Evolutionary conservation across 1,139 yeast genomes (phyloP), one percentile per base, ranked within the genome.

Genomic region (Candida sanyaensis): DNA sequence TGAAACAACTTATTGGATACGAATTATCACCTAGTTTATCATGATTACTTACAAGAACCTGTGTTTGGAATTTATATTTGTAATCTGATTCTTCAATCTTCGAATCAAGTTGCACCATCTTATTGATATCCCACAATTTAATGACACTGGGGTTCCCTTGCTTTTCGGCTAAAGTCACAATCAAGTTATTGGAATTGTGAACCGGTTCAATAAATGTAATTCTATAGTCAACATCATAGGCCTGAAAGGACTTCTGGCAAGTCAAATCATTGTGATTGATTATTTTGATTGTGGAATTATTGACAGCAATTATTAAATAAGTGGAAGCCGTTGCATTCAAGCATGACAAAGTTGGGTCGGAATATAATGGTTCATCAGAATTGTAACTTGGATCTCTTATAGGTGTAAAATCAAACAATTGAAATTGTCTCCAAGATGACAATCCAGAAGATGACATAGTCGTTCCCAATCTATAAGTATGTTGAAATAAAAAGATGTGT

Each of bases 341-440:
- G 2, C 90, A 80, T 2, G 87, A 76, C 33, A 91, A 64, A 6
- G 84, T 73, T 1, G 92, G 83, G 60, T 89, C 96, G n/a, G 96
- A 88, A 64, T 86, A 92, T 32, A 91, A 71, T 0, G 88, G 84
- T 5, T 77, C 74, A 3, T 74, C 74, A 0, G 86, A 71, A n/a
- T 83, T 84, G 53, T 79, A 77, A 50, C 79, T 73, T 6, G 98
- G 98, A 63, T 93, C 98, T 55, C 84, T 73, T 33, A 93, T 86
- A 5, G 97, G 97, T 0, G 84, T 77, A 42, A 82, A 77, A 49
- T 91, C 97, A 65, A 88, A 91, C 66, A 93, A 86, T 56, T 88
- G 92, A 67, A 93, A 88, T 59, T 88, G 96, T 52, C 95, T 77
- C 97, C 97, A 91, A 28, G 83, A 70, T 12, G 77, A 51, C 9